These are phyloP conservation scores for Eucommia ulmoides DNA, from an alignment of 257 asterid species.

Conservation along the genomic window DNA sequence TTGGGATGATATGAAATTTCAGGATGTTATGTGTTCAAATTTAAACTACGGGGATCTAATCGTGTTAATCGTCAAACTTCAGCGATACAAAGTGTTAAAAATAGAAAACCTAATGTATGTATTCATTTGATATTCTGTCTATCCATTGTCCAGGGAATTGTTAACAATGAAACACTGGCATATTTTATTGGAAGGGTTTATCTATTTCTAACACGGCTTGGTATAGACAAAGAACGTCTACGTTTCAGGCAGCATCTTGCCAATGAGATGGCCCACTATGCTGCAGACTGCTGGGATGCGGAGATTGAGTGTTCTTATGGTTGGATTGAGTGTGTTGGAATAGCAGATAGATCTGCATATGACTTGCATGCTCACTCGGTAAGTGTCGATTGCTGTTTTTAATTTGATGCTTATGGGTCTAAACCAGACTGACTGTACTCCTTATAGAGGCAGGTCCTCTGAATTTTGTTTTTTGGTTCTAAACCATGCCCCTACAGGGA, in stretches of 20 bases:
- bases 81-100: too few relatives aligned
- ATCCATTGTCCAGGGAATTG: constrained; percentile 20
- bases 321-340: constrained; percentile 38
- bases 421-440: too few relatives aligned
- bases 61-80: too few relatives aligned
- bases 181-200: constrained; percentile 24
- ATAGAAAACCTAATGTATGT: too few relatives aligned
- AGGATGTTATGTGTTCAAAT: too few relatives aligned
- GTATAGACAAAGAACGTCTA: not conserved
- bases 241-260: constrained; percentile 30
- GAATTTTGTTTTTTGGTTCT: too few relatives aligned
- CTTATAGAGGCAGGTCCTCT: too few relatives aligned
- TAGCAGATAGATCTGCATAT: constrained; percentile 38
- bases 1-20: too few relatives aligned
- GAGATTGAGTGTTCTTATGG: constrained; percentile 7
- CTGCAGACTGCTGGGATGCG: constrained; percentile 34
- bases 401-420: too few relatives aligned
- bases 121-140: not conserved
- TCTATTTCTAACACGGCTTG: not conserved
- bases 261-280: constrained; percentile 41
- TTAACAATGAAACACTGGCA: constrained; percentile 32
- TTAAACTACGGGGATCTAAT: too few relatives aligned
- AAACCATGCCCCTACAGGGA: too few relatives aligned
- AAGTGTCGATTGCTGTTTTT: not conserved
- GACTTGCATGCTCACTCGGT: constrained; percentile 34